phyloP scores from a whole-genome alignment of 2,329 filamentous ascomycete genomes.

The Alternaria sp. region DNA sequence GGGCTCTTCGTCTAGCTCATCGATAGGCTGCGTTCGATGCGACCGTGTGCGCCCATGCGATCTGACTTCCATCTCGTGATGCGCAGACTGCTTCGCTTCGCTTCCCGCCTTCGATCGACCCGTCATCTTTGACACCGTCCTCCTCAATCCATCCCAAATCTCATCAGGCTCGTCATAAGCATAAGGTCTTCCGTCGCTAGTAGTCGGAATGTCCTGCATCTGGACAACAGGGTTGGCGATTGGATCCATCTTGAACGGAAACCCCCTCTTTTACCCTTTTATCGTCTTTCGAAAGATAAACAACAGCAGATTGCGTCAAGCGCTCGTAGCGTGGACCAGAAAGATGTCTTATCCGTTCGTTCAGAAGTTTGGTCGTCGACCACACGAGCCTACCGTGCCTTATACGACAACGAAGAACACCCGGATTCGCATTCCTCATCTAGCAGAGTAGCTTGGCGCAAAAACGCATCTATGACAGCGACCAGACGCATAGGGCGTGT shows the following conservation, averaged over 20 bases:
- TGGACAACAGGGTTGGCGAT: constrained; percentile 35
- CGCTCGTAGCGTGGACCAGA: neutral
- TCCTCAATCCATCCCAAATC: constrained; percentile 24
- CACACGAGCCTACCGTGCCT: neutral
- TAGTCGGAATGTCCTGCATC: constrained; percentile 26
- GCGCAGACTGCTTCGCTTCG: constrained; percentile 19
- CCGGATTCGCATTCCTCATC: neutral
- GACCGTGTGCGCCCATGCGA: constrained; percentile 13
- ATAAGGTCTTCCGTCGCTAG: constrained; percentile 6
- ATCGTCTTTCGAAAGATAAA: neutral
- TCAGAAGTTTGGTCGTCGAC: neutral
- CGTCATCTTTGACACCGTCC: constrained; percentile 29
- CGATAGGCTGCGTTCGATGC: constrained; percentile 5
- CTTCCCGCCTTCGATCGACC: constrained; percentile 23
- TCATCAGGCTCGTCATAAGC: constrained; percentile 22
- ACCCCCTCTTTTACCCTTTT: neutral
- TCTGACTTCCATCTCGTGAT: constrained; percentile 13
- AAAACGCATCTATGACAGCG: neutral
- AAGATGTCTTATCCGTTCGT: neutral
- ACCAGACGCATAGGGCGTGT: constrained; percentile 1
- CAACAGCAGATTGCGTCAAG: neutral
- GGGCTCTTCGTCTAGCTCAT: constrained; percentile 13
- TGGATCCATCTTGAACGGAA: constrained; percentile 32
- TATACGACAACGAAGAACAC: neutral
- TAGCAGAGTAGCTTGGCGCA: constrained; percentile 4